Evolutionary conservation across 139 green algal species (phyloP).

Genomic region (Chlorokybus atmophyticus): DNA sequence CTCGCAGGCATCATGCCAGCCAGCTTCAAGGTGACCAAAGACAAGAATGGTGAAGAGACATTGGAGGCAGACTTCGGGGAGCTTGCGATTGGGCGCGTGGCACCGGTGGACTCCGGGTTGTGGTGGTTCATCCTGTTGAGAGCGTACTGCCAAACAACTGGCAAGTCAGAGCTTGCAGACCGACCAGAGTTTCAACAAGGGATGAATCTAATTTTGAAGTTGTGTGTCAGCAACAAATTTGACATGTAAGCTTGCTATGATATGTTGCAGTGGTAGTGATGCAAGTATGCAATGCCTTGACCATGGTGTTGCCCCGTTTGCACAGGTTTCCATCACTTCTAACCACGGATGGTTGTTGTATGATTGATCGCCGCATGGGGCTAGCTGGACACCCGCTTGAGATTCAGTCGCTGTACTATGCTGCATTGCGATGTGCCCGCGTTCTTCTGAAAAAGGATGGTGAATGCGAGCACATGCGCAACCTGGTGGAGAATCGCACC

Average conservation of each 20-base stretch:
- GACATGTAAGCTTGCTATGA: no score
- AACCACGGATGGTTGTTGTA: slow-evolving; percentile 20
- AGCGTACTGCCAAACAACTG: slow-evolving; percentile 10
- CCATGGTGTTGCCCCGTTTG: no score
- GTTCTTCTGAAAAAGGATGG: slow-evolving; percentile 15
- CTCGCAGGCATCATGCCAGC: slow-evolving; percentile 25
- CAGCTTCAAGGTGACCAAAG: slow-evolving; percentile 21
- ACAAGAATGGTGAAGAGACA: slow-evolving; percentile 6
- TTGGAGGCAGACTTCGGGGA: slow-evolving; percentile 27
- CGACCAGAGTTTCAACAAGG: slow-evolving; percentile 16
- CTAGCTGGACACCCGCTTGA: slow-evolving; percentile 19
- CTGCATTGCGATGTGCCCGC: slow-evolving; percentile 8
- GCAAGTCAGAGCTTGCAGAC: slow-evolving; percentile 8
- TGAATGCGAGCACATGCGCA: slow-evolving; percentile 8
- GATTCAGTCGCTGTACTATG: slow-evolving; percentile 26
- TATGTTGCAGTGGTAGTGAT: no score
- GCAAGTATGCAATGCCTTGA: no score
- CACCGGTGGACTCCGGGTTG: slow-evolving; percentile 22
- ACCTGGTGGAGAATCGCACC: slow-evolving; percentile 3
- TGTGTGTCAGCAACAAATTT: slow-evolving; percentile 17
- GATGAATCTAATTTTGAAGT: slow-evolving; percentile 25
- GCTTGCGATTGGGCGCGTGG: slow-evolving; percentile 18
- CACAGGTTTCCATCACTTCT: slow-evolving; percentile 24
- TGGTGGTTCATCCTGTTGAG: slow-evolving; percentile 21
- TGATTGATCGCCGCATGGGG: slow-evolving; percentile 21